phyloP scores from a whole-genome alignment of 2,329 filamentous ascomycete genomes.

The Dactylellina sp. region DNA sequence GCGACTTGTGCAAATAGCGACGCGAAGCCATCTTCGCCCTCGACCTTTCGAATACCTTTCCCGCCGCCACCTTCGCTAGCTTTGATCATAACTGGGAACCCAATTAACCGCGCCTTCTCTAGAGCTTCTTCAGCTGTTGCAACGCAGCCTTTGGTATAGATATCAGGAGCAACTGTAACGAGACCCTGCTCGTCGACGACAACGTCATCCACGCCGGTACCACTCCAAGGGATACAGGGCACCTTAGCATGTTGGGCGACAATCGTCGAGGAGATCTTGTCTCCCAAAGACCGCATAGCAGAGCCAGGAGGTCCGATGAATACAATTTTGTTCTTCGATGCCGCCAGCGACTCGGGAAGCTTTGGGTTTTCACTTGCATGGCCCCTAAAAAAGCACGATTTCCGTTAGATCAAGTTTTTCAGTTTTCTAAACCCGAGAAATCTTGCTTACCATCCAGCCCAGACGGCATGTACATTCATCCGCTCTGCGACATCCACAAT shows the following conservation, averaged over 20 bases:
- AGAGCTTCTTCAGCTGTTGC: conserved; percentile 90
- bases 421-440: not conserved
- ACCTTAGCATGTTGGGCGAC: conserved; percentile 96
- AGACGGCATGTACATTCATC: conserved; percentile 97
- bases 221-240: conserved; percentile 99
- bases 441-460: conserved; percentile 88
- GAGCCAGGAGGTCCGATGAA: conserved; percentile 98
- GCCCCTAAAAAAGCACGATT: conserved; percentile 71
- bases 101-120: conserved; percentile 85
- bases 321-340: conserved; percentile 97
- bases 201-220: conserved; percentile 87
- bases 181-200: conserved; percentile 77
- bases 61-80: conserved; percentile 99
- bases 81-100: conserved; percentile 99
- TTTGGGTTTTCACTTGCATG: conserved; percentile 99
- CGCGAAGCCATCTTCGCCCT: conserved; percentile 84
- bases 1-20: conserved; percentile 93
- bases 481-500: conserved; percentile 99
- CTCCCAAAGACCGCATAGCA: conserved; percentile 97
- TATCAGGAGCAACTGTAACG: conserved; percentile 86
- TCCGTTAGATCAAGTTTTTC: not conserved
- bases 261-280: conserved; percentile 99
- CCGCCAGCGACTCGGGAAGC: conserved; percentile 92
- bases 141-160: conserved; percentile 93
- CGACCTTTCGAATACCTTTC: conserved; percentile 98